phyloP scores from a whole-genome alignment of 768 basidiomycete genomes.

The Artomyces pyxidatus region DNA sequence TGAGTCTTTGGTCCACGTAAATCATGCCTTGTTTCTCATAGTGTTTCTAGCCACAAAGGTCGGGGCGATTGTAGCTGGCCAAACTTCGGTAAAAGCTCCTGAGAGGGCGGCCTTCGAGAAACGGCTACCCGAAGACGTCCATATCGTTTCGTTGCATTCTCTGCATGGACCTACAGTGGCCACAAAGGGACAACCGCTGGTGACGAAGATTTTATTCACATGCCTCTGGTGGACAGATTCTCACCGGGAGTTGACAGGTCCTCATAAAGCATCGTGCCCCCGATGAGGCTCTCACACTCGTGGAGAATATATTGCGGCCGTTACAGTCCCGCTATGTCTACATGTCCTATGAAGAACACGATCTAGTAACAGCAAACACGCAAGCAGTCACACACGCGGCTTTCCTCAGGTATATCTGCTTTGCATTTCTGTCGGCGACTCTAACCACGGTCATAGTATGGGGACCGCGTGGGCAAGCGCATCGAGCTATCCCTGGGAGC shows the following conservation, averaged over 20 bases:
- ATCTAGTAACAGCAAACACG: conserved; percentile 93
- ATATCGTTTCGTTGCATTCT: conserved; percentile 91
- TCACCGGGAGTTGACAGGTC: conserved; percentile 41
- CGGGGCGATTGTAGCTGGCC: conserved; percentile 87
- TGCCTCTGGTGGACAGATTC: not conserved
- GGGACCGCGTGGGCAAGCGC: conserved; percentile 89
- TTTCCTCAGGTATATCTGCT: conserved; percentile 67
- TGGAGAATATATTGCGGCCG: conserved; percentile 75
- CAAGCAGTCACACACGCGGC: conserved; percentile 98
- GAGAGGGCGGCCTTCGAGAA: conserved; percentile 87
- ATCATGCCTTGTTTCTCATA: not conserved
- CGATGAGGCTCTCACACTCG: conserved; percentile 60
- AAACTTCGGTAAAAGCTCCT: conserved; percentile 95
- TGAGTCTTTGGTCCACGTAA: conserved; percentile 36
- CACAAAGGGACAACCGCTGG: conserved; percentile 84
- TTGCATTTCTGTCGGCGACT: not conserved
- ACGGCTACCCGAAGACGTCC: conserved; percentile 75
- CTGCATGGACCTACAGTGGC: conserved; percentile 90
- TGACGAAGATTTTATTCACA: conserved; percentile 32
- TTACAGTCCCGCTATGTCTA: conserved; percentile 85
- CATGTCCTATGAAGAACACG: conserved; percentile 94
- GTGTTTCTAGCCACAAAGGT: conserved; percentile 71
- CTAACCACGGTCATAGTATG: conserved; percentile 58
- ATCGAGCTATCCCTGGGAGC: conserved; percentile 88
- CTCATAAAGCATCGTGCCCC: conserved; percentile 82